These are phyloP conservation scores for Yarrowia sp. DNA, from an alignment of 805 yeast species.

Conservation along the genomic window DNA sequence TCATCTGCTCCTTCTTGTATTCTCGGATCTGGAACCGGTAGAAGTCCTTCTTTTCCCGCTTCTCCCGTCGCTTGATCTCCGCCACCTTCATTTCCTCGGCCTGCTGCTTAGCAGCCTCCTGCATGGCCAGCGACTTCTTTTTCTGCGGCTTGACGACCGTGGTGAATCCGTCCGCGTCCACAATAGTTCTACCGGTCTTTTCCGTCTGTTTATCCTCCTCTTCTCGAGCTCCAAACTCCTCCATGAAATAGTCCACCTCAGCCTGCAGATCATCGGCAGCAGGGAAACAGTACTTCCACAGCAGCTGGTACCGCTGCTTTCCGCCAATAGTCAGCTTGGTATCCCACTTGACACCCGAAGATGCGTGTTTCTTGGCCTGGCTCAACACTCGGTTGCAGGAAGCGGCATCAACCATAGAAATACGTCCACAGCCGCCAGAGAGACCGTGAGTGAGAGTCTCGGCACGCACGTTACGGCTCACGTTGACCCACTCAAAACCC, in stretches of 20 bases:
- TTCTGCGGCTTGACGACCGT: slow-evolving; percentile 84
- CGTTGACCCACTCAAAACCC: slow-evolving; percentile 28
- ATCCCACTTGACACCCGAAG: slow-evolving; percentile 30
- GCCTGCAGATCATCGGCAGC: slow-evolving; percentile 53
- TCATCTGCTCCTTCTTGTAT: slow-evolving; percentile 87
- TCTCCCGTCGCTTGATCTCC: slow-evolving; percentile 54
- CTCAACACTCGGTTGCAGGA: slow-evolving; percentile 62
- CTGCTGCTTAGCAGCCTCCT: slow-evolving; percentile 29
- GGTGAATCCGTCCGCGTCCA: slow-evolving; percentile 94
- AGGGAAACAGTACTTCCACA: slow-evolving; percentile 31
- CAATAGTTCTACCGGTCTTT: slow-evolving; percentile 39
- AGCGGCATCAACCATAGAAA: slow-evolving; percentile 70
- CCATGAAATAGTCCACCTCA: slow-evolving; percentile 60
- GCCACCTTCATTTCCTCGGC: slow-evolving; percentile 33
- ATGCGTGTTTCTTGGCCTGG: slow-evolving; percentile 53
- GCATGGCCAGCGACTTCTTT: slow-evolving; percentile 69
- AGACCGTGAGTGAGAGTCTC: slow-evolving; percentile 22
- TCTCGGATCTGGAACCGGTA: slow-evolving; percentile 96
- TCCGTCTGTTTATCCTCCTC: slow-evolving; percentile 45
- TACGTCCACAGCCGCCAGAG: slow-evolving; percentile 49
- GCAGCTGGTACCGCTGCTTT: slow-evolving; percentile 17
- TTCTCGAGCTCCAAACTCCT: slow-evolving; percentile 69
- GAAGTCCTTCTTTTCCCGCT: slow-evolving; percentile 80
- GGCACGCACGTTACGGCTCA: slow-evolving; percentile 35
- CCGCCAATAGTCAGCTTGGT: slow-evolving; percentile 41